A percentile compares a stretch with the other conserved stretches of the same genome.
These are phyloP conservation scores for Tetragonia tetragonoides DNA, from an alignment of 148 eudicot species.

Conservation along the genomic window DNA sequence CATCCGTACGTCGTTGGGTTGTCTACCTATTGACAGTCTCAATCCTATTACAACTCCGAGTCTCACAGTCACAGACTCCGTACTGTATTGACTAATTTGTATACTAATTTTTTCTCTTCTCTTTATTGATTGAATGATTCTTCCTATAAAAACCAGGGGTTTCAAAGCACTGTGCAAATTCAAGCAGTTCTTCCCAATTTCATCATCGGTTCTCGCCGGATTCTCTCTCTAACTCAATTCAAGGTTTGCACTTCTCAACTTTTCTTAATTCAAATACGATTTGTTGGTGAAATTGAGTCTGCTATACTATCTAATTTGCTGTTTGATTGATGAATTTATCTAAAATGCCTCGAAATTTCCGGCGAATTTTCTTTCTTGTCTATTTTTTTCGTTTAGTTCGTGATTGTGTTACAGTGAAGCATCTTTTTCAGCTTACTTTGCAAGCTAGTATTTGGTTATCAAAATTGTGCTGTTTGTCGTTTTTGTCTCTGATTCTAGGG, in stretches of 20 bases:
- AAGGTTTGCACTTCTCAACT: too few species aligned
- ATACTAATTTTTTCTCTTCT: not conserved
- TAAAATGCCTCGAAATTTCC: not conserved
- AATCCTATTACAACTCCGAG: too few species aligned
- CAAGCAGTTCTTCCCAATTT: not conserved
- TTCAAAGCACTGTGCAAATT: not conserved
- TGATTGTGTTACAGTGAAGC: not conserved
- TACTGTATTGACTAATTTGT: too few species aligned
- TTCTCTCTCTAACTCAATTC: not conserved
- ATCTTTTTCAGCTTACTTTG: not conserved
- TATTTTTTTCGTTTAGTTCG: too few species aligned
- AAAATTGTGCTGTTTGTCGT: not conserved
- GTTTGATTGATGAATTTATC: not conserved
- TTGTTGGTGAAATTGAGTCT: not conserved
- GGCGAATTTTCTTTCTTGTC: not conserved
- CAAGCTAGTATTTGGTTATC: not conserved
- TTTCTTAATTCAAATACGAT: not conserved
- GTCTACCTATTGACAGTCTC: too few species aligned
- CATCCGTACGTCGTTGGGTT: too few species aligned
- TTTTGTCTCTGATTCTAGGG: not conserved
- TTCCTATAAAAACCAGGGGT: not conserved
- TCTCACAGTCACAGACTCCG: too few species aligned
- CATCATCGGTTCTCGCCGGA: not conserved
- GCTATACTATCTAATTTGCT: not conserved
- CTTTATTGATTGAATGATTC: not conserved